Evolutionary conservation across 176 grass and related monocot genomes (phyloP), one percentile per base, ranked within the genome.

Genomic region (Microstegium vimineum): DNA sequence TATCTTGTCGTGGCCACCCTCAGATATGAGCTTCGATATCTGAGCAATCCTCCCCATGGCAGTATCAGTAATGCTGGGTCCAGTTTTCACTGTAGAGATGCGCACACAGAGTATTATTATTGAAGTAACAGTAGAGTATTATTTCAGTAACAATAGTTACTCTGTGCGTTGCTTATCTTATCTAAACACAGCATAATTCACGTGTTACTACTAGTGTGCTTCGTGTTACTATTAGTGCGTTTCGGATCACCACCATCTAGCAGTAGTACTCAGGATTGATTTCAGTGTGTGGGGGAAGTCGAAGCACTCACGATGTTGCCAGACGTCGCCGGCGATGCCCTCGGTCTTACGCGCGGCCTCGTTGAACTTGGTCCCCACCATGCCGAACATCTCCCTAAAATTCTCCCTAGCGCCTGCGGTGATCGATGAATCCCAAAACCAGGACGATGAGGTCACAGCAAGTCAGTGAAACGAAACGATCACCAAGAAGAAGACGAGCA

Each of bases 1-100:
- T 71, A 90, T 85, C 83, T 90, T 86, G 28, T 90, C 88, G n/a
- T 90, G 86, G 5, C 88, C 88, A 28, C 88, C 88, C 75, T 90
- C 88, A 9, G 88, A 85, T 82, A 86, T 90, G 35, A 90, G 73
- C 83, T 90, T 90, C 1, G 88, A 78, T 45, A 90, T 14, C 73
- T 90, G 88, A 7, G 83, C 78, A 10, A 90, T 86, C 73, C 88
- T 86, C 45, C 83, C 83, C 88, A 90, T 86, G 3, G 88, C 88
- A 25, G 78, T 33, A 59, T 90, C 83, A 5, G 83, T 31, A 16
- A 90, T 77, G 83, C 83, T 90, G 9, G 83, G 42, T 35, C 88
- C 88, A 9, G 88, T 90, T 86, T 90, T 90, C 65, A 90, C 88
- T 90, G 20, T 42, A 86, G 8, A 51, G 31, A 46, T 51, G 30